These are phyloP conservation scores for Suhomyces guaymorum DNA, from an alignment of 1,139 yeast species.

Conservation along the genomic window DNA sequence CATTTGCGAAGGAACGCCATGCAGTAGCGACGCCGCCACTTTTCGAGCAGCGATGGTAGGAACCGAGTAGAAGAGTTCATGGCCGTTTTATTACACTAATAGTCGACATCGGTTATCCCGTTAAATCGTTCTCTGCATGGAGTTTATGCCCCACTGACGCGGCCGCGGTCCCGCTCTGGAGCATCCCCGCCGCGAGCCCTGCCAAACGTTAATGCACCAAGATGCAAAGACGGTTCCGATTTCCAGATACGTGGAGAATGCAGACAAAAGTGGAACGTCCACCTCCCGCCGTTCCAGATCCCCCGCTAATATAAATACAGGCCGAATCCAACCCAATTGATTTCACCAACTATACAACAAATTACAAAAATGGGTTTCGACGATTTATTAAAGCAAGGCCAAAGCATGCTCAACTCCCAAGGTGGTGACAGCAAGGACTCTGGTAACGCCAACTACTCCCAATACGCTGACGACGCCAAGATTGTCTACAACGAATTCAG, in stretches of 20 bases:
- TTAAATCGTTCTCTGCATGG: too few species aligned
- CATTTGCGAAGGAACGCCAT: too few species aligned
- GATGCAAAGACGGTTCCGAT: constrained; percentile 1
- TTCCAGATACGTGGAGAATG: constrained; percentile 1
- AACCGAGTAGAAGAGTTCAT: too few species aligned
- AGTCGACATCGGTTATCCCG: too few species aligned
- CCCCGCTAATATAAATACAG: constrained; percentile 11
- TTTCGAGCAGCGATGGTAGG: too few species aligned
- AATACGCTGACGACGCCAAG: constrained; percentile 33
- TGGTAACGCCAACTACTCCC: constrained; percentile 20
- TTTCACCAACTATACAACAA: constrained; percentile 1
- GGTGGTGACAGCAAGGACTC: constrained; percentile 21
- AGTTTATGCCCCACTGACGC: background rate
- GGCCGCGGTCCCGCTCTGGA: constrained; percentile 1
- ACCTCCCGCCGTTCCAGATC: constrained; percentile 1
- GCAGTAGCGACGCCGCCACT: too few species aligned
- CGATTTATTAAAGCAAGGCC: constrained; percentile 30
- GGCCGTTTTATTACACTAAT: too few species aligned
- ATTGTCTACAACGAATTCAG: constrained; percentile 34
- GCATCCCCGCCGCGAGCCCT: too few species aligned
- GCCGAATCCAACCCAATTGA: too few species aligned
- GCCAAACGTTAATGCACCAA: constrained; percentile 5
- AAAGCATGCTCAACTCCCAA: constrained; percentile 9
- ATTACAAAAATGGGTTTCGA: constrained; percentile 26
- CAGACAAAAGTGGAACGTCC: background rate